These are phyloP conservation scores for Crucibulum cyathiforme DNA, from an alignment of 1,284 basidiomycete genomes.

Conservation along the genomic window DNA sequence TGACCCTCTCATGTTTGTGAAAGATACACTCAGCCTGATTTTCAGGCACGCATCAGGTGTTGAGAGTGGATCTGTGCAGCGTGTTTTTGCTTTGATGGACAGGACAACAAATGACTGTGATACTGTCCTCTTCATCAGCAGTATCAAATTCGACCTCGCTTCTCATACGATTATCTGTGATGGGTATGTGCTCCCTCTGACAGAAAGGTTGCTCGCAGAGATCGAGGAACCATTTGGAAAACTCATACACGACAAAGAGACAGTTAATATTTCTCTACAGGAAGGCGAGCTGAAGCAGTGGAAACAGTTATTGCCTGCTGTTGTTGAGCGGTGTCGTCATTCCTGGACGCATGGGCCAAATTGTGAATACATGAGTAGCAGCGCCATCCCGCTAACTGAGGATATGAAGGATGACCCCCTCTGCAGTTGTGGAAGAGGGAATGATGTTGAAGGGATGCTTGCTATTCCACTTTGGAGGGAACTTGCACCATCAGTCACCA, in stretches of 20 bases:
- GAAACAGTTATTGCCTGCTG: slow-evolving; percentile 36
- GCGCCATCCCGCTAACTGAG: slow-evolving; percentile 24
- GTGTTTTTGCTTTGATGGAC: slow-evolving; percentile 22
- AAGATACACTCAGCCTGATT: slow-evolving; percentile 30
- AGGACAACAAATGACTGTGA: slow-evolving; percentile 19
- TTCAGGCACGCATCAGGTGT: slow-evolving; percentile 24
- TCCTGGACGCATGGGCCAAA: slow-evolving; percentile 32
- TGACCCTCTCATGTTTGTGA: slow-evolving; percentile 30
- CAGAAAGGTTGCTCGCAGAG: slow-evolving; percentile 9
- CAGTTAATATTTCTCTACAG: slow-evolving; percentile 10
- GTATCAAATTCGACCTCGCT: slow-evolving; percentile 28
- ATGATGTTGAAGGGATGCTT: slow-evolving; percentile 29
- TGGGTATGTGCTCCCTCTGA: slow-evolving; percentile 31
- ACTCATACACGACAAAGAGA: slow-evolving; percentile 1
- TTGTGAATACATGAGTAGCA: slow-evolving; percentile 29
- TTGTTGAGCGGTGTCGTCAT: slow-evolving; percentile 38
- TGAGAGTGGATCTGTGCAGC: slow-evolving; percentile 9
- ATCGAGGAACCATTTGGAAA: background rate
- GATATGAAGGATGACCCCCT: slow-evolving; percentile 27
- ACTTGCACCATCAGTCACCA: slow-evolving; percentile 31
- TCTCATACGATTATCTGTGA: slow-evolving; percentile 34
- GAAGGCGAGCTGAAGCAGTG: slow-evolving; percentile 30
- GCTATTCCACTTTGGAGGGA: slow-evolving; percentile 25
- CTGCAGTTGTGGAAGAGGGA: slow-evolving; percentile 40
- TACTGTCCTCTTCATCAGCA: slow-evolving; percentile 13